These are phyloP conservation scores for Bidens hawaiensis DNA, from an alignment of 140 eudicot species.

Conservation along the genomic window DNA sequence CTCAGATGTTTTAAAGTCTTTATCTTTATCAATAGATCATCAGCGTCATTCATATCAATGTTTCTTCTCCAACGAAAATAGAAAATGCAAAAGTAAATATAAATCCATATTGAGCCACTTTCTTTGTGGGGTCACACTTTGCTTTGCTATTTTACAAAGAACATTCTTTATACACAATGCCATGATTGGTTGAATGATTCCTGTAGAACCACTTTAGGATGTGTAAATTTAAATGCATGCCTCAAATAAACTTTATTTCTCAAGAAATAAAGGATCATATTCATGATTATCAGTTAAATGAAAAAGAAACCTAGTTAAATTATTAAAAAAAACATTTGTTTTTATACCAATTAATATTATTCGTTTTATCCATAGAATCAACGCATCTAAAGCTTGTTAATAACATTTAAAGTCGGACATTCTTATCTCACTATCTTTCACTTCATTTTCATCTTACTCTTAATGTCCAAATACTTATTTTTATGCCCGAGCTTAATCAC, in stretches of 20 bases:
- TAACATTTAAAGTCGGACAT: no score
- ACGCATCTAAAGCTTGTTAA: no score
- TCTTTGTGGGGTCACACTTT: constrained; percentile 10
- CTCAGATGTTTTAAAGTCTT: no score
- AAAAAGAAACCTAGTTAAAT: no score
- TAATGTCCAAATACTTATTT: no score
- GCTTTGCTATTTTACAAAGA: constrained; percentile 28
- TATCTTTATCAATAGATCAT: no score
- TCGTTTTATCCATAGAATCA: no score
- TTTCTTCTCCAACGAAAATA: neutral
- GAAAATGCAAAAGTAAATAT: neutral
- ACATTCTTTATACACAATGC: neutral
- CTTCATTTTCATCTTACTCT: no score
- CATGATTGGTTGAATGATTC: neutral
- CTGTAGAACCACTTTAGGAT: neutral
- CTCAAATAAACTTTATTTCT: neutral
- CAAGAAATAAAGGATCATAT: neutral
- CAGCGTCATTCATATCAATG: no score
- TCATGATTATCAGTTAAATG: neutral
- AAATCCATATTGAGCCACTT: neutral
- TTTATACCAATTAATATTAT: no score
- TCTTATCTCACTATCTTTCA: no score
- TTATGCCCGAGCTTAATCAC: no score
- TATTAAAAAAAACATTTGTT: neutral
- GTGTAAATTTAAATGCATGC: neutral